Evolutionary conservation across 768 basidiomycete genomes (phyloP), one percentile per base, ranked within the genome.

Genomic region (Neoboletus brunneissimus): DNA sequence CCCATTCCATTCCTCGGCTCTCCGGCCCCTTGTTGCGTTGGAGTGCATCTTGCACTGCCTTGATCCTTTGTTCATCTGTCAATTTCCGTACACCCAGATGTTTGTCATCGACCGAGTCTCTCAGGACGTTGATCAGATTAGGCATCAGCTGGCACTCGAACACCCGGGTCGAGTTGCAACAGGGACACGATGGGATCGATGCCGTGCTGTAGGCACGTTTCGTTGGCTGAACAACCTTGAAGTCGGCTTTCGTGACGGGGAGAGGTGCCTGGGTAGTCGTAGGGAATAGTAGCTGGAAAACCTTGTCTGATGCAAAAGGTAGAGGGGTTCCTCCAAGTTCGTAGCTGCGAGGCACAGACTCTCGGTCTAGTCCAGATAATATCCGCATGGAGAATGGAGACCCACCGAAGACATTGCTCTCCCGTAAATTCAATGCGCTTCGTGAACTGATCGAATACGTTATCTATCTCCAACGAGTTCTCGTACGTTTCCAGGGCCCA

Each of bases 101-200:
- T 37, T 62, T 61, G 47, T 65, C 65, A 35, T 57, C 56, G 20
- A 48, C 42, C 38, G 62, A 68, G 60, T 68, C 67, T 49, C 78
- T 75, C 15, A 97, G 76, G 15, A 91, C 73, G 50, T 90, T 90
- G 69, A 98, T 94, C 51, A 98, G 75, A 67, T 94, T 92, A 2
- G 96, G 96, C 85, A 95, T 96, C 51, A 98, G 77, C 70, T 98
- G 96, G 64, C 89, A 89, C 70, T 98, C 96, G 69, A 97, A 98
- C 22, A 87, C 81, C 16, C 93, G 81, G 43, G 74, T 75, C 3
- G 81, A 77, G 37, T 77, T 74, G 74, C 96, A 98, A 15, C 73
- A 65, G 2, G 84, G 77, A 68, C 96, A 98, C 0, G 71, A 57
- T 0, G 88, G 84, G 31, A 94, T 74, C 9, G 77, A 70, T 0